A percentile compares a stretch with the other conserved stretches of the same genome.
Evolutionary conservation across 768 basidiomycete genomes (phyloP).

Genomic region (Boletellus emodensis): DNA sequence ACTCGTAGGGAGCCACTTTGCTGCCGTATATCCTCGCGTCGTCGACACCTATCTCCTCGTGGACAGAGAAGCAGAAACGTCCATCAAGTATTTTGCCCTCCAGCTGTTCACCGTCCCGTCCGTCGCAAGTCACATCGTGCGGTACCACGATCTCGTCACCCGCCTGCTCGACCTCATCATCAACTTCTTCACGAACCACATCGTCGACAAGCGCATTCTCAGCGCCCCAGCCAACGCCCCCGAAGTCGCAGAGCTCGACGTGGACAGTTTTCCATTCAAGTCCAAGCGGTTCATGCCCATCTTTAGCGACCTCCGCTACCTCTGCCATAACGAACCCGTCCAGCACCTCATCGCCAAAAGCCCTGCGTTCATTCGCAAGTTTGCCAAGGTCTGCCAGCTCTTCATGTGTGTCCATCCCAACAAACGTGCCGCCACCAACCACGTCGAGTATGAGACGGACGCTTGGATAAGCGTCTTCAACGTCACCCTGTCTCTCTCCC

Average conservation of each 20-base stretch:
- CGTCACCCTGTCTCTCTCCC: slow-evolving; percentile 84
- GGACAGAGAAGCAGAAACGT: slow-evolving; percentile 93
- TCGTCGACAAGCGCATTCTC: slow-evolving; percentile 64
- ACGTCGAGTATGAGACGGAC: slow-evolving; percentile 96
- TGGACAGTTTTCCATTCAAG: slow-evolving; percentile 85
- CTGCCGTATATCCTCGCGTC: slow-evolving; percentile 78
- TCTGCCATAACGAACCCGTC: slow-evolving; percentile 77
- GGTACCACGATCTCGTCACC: slow-evolving; percentile 66
- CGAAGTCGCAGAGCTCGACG: slow-evolving; percentile 50
- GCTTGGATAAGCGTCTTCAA: slow-evolving; percentile 97
- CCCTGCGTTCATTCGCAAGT: slow-evolving; percentile 61
- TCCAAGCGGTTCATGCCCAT: slow-evolving; percentile 96
- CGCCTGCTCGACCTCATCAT: slow-evolving; percentile 80
- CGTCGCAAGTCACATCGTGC: slow-evolving; percentile 74
- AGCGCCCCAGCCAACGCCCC: slow-evolving; percentile 20
- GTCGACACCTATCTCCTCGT: slow-evolving; percentile 89
- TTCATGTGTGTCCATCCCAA: slow-evolving; percentile 96
- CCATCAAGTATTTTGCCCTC: slow-evolving; percentile 88
- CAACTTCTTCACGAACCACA: slow-evolving; percentile 91
- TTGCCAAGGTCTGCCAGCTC: slow-evolving; percentile 74
- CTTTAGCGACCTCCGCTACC: slow-evolving; percentile 84
- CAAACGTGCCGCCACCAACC: slow-evolving; percentile 71
- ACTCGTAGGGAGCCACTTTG: slow-evolving; percentile 71
- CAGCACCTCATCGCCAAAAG: slow-evolving; percentile 73
- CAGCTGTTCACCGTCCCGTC: slow-evolving; percentile 92